These are phyloP conservation scores for Rubroboletus satanas DNA, from an alignment of 768 basidiomycete species.

Conservation along the genomic window DNA sequence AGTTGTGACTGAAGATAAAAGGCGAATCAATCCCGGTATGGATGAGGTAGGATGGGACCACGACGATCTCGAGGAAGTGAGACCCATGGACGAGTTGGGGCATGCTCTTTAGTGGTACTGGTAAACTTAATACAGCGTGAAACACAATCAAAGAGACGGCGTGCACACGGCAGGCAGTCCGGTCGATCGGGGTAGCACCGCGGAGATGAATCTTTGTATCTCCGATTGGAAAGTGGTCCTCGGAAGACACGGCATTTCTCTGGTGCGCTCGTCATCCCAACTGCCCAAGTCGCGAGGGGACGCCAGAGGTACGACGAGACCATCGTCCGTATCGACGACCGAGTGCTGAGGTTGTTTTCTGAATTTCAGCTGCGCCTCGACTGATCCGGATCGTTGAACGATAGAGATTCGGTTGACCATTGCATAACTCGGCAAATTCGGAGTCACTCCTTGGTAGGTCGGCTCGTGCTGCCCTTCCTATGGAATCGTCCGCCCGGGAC, in stretches of 20 bases:
- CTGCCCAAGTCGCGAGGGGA: conserved; percentile 10
- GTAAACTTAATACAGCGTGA: background rate
- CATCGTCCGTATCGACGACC: conserved; percentile 4
- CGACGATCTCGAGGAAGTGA: conserved; percentile 18
- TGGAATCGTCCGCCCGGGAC: conserved; percentile 51
- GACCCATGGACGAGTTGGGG: conserved; percentile 15
- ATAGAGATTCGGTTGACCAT: conserved; percentile 9
- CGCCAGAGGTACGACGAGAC: conserved; percentile 19
- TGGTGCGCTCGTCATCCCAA: conserved; percentile 15
- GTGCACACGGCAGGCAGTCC: conserved; percentile 1
- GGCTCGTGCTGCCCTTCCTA: conserved; percentile 30
- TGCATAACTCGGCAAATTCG: conserved; percentile 32
- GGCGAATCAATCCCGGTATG: conserved; percentile 71
- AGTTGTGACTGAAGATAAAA: conserved; percentile 64
- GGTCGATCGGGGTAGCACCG: conserved; percentile 4
- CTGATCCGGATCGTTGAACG: conserved; percentile 8
- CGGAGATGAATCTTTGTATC: conserved; percentile 22
- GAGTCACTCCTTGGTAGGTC: conserved; percentile 23
- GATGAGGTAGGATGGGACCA: conserved; percentile 31
- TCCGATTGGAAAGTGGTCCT: conserved; percentile 22
- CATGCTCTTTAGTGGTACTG: background rate
- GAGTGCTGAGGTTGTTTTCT: conserved; percentile 10
- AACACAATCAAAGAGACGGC: background rate
- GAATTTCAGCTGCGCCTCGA: conserved; percentile 3
- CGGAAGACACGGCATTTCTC: conserved; percentile 29